Percentiles rank a stretch among this genome's conserved stretches.
These are phyloP conservation scores for Stereum hirsutum DNA, from an alignment of 1,284 basidiomycete genomes.

Conservation along the genomic window DNA sequence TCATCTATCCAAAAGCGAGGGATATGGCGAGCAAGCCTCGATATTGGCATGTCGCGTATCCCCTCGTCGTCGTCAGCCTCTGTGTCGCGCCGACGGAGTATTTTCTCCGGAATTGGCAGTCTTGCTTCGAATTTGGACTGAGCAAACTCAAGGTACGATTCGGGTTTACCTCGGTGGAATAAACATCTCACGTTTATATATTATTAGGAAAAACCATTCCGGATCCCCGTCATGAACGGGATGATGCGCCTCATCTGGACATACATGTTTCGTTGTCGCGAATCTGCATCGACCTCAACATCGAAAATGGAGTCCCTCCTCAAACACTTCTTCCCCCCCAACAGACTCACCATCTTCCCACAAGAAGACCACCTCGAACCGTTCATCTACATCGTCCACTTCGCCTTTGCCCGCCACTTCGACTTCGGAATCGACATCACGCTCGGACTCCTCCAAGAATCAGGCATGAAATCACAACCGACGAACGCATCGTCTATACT, in stretches of 20 bases:
- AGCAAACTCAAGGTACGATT: constrained; percentile 72
- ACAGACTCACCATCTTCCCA: constrained; percentile 54
- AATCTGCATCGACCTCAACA: constrained; percentile 71
- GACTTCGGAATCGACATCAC: constrained; percentile 84
- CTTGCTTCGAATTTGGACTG: constrained; percentile 62
- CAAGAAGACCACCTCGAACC: constrained; percentile 72
- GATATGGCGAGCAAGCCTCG: constrained; percentile 87
- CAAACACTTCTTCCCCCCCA: constrained; percentile 74
- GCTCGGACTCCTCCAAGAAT: constrained; percentile 71
- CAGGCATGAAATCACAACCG: constrained; percentile 34
- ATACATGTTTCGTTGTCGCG: constrained; percentile 89
- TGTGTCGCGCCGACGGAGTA: constrained; percentile 85
- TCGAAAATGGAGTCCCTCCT: constrained; percentile 74
- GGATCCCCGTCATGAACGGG: constrained; percentile 75
- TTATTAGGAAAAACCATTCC: constrained; percentile 65
- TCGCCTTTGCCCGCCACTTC: constrained; percentile 76
- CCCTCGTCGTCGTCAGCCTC: constrained; percentile 75
- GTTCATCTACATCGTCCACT: constrained; percentile 77
- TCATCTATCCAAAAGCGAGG: constrained; percentile 76
- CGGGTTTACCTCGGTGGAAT: neutral
- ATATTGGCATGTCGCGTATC: constrained; percentile 87
- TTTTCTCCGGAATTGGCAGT: constrained; percentile 77
- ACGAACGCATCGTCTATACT: constrained; percentile 34
- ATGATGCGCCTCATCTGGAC: constrained; percentile 86
- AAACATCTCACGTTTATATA: too few species aligned